Evolutionary conservation across 2,329 filamentous ascomycete species (phyloP), one percentile per base, ranked within the genome.

Genomic region (Fusarium piperis): DNA sequence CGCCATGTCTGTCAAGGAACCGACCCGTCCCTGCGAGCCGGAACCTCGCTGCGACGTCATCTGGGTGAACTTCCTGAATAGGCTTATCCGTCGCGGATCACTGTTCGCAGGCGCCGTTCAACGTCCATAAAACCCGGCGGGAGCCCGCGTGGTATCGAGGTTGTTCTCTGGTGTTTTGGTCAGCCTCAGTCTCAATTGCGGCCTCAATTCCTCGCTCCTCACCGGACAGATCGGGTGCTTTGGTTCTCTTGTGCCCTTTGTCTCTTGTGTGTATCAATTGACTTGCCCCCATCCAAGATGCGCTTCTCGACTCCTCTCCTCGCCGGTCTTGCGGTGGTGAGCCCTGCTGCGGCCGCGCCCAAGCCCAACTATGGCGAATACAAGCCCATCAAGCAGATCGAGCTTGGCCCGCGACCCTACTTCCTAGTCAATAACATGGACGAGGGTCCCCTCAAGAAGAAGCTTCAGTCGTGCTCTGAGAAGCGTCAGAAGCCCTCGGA

Each of bases 361-460:
- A 75, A 56, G n/a, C 67, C 73, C 3, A 62, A 15, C 36, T 62
- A 63, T 38, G 61, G 59, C 55, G 56, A 66, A 23, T 71, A 76
- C 68, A 75, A 79, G 68, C 80, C 82, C 38, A 80, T 86, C 73
- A 83, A 79, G 67, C 82, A 82, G 68, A 85, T 92, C 65, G 86
- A 91, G 58, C 82, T 92, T 5, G 90, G 90, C 8, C 88, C 89
- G 2, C 86, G 90, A 11, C 91, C 90, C 0, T 90, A 89, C 79
- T 93, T 87, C 79, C 85, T 93, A 8, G 81, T 92, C 71, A 83
- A 90, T 74, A 84, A 89, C 74, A 90, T 93, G 88, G 87, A 87
- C 33, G 85, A 88, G 3, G 83, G 88, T 12, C 82, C 84, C 11
- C 82, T 92, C 68, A 92, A 92, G 83, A 78, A 83, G 59, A 85